A percentile compares a stretch with the other conserved stretches of the same genome.
These are phyloP conservation scores for Sclerotinia borealis DNA, from an alignment of 2,329 filamentous ascomycete species.

Conservation along the genomic window DNA sequence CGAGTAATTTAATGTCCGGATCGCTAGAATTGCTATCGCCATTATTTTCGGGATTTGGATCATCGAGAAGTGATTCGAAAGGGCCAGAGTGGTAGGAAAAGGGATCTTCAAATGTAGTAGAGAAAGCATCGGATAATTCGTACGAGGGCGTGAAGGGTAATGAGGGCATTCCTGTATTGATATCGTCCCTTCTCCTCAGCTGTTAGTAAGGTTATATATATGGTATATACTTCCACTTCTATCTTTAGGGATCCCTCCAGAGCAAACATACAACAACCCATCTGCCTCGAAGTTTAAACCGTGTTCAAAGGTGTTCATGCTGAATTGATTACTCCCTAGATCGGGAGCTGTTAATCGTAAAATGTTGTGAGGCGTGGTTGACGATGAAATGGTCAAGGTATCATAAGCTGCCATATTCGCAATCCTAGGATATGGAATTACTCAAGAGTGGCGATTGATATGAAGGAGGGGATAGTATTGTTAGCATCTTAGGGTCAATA, in stretches of 20 bases:
- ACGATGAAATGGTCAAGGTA: conserved; percentile 11
- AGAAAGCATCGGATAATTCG: conserved; percentile 54
- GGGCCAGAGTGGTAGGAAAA: conserved; percentile 49
- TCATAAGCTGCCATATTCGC: conserved; percentile 20
- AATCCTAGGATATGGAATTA: conserved; percentile 1
- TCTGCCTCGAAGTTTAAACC: conserved; percentile 28
- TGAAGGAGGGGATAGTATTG: neutral
- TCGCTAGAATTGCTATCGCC: conserved; percentile 32
- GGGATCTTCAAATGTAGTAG: conserved; percentile 59
- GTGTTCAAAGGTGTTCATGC: conserved; percentile 29
- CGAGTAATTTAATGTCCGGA: conserved; percentile 65
- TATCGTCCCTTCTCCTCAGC: conserved; percentile 5
- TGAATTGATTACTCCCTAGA: conserved; percentile 15
- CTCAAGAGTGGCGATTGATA: neutral
- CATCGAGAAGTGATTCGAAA: conserved; percentile 36
- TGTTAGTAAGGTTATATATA: too few relatives aligned
- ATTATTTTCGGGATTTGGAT: conserved; percentile 20
- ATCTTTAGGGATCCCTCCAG: neutral
- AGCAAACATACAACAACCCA: conserved; percentile 25
- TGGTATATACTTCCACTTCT: neutral
- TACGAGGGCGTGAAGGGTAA: conserved; percentile 53
- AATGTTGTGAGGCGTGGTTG: conserved; percentile 23
- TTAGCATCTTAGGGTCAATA: conserved; percentile 7
- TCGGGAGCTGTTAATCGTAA: conserved; percentile 24
- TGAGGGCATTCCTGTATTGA: conserved; percentile 31